These are phyloP conservation scores for Eucalyptus pauciflora DNA, from an alignment of 345 rosid genomes.

Conservation along the genomic window DNA sequence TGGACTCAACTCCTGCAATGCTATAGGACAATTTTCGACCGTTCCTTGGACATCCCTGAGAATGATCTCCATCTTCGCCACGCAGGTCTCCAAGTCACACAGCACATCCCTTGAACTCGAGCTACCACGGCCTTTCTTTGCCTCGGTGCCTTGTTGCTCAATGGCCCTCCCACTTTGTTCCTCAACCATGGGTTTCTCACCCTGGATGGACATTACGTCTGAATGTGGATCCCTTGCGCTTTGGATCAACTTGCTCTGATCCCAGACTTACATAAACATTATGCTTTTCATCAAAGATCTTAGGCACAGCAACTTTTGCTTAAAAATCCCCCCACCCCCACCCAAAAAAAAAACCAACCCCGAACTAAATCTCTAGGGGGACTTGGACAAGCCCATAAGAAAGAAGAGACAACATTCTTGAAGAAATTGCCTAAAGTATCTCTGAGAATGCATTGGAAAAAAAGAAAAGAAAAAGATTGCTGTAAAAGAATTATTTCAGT, in stretches of 20 bases:
- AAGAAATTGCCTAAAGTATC: neutral
- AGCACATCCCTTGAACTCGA: neutral
- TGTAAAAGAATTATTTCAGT: neutral
- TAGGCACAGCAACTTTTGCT: neutral
- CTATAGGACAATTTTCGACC: rapidly evolving
- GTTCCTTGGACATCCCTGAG: neutral
- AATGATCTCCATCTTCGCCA: neutral
- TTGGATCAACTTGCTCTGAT: neutral
- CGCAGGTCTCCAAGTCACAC: neutral
- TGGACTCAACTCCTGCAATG: neutral
- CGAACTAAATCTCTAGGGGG: neutral
- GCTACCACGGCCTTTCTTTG: neutral
- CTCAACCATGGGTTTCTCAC: neutral
- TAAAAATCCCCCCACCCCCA: neutral
- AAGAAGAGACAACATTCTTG: neutral
- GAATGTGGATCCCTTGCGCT: neutral
- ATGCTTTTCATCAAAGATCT: neutral
- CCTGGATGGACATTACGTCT: neutral
- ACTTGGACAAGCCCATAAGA: neutral
- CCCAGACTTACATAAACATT: neutral
- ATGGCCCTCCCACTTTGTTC: neutral
- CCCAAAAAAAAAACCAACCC: neutral
- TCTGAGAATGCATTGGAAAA: neutral
- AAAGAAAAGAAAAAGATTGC: neutral
- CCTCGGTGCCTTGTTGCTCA: neutral